Conservation (phyloP, 2,329 filamentous ascomycete genomes). For the Proliferodiscus dingleyae region DNA sequence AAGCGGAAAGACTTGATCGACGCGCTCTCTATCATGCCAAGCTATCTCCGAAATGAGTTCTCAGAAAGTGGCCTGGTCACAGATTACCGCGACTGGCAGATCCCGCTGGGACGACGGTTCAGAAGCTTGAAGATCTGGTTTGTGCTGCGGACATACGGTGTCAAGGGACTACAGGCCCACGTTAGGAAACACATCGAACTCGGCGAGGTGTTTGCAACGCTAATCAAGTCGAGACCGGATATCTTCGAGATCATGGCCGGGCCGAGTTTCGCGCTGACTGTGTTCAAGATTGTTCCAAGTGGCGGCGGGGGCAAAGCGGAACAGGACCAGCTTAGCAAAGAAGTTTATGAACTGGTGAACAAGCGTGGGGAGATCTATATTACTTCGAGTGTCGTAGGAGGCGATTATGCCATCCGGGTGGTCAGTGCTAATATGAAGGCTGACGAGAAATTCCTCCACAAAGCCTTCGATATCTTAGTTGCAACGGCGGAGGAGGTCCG, state of each 20-base stretch:
- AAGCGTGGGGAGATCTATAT: conserved; percentile 73
- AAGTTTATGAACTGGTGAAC: conserved; percentile 72
- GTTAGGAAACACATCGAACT: conserved; percentile 64
- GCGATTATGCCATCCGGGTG: conserved; percentile 73
- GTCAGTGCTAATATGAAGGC: conserved; percentile 67
- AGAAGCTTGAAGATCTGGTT: conserved; percentile 93
- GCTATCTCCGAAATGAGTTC: conserved; percentile 78
- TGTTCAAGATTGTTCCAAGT: conserved; percentile 59
- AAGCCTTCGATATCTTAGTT: conserved; percentile 71
- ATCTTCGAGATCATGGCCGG: conserved; percentile 71
- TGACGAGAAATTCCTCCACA: conserved; percentile 66
- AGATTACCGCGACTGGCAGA: conserved; percentile 97
- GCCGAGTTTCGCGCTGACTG: conserved; percentile 74
- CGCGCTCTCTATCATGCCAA: conserved; percentile 71
- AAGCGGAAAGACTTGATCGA: conserved; percentile 71
- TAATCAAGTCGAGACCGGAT: conserved; percentile 56
- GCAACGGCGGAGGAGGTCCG: conserved; percentile 29
- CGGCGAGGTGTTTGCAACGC: conserved; percentile 63
- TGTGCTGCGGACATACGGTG: conserved; percentile 76
- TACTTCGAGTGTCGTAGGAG: conserved; percentile 70
- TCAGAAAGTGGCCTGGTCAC: conserved; percentile 80
- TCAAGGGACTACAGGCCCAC: conserved; percentile 69
- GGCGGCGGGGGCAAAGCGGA: conserved; percentile 39
- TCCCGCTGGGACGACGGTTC: conserved; percentile 85
- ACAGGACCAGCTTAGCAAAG: conserved; percentile 65